Base-by-base conservation (phyloP, 306 rosid genomes). In the Comarum palustre region DNA sequence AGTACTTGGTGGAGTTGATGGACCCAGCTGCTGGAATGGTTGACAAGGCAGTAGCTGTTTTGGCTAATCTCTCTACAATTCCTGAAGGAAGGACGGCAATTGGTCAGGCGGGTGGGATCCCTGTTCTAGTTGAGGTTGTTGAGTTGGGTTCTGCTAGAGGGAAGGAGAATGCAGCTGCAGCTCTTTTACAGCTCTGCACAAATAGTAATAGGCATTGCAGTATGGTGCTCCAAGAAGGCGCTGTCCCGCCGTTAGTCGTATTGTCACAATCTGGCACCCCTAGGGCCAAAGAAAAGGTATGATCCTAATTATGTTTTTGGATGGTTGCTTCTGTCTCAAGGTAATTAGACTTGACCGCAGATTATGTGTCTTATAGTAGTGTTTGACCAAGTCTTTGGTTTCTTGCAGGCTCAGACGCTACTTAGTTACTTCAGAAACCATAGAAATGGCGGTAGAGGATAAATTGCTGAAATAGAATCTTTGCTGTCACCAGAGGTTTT, bases 11-110 rank as follows among this genome's bases (percentile, higher is more conserved):
- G 72, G 97, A 95, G 78, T 83, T 95, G 74, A 95, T 95, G 99
- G 97, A 95, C 78, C 99, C 99, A 2, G 97, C 99, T 8, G 90
- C 94, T 74, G 99, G 97, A 71, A 90, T 91, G 97, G 96, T 88
- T 79, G 99, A 95, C 82, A 95, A 91, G 84, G 95, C 97, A 64
- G 99, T 95, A 63, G 96, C 99, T 50, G 99, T 91, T 55, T 71
- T 95, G 74, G 97, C 99, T 64, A 95, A 95, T 76, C 95, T 95
- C 46, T 93, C 99, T 2, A 87, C 99, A 41, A 87, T 95, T 73
- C 90, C 79, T 2, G 97, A 95, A 84, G 99, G 99, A 62, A 87
- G 89, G 79, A 57, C 63, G 17, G 96, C 91, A 54, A 90, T 91
- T 81, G 97, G 97, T 73, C 75, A 60, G 72, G 91, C 82, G 79